Percentiles rank a stretch among this genome's conserved stretches.
These are phyloP conservation scores for Agarophyton chilense DNA, from an alignment of 23 red algal species.

Conservation along the genomic window DNA sequence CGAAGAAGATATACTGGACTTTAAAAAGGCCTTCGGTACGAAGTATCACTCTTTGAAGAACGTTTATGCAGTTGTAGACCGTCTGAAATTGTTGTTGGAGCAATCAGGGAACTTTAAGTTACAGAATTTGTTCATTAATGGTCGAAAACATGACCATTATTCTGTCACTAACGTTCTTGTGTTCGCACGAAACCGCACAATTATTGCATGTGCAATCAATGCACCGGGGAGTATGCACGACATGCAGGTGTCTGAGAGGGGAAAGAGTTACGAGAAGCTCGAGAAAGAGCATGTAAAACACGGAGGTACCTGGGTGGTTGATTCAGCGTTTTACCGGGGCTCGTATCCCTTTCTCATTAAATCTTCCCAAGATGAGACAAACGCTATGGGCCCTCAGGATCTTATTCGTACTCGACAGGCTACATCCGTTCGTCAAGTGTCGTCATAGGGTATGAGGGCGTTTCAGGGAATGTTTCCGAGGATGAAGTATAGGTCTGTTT, in stretches of 20 bases:
- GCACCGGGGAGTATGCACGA: conserved; percentile 15
- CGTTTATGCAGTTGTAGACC: background rate
- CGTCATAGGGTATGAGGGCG: background rate
- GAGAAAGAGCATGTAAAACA: background rate
- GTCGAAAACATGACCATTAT: conserved; percentile 22
- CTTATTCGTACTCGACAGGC: background rate
- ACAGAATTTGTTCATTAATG: conserved; percentile 44
- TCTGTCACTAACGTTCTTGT: background rate
- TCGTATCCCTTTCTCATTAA: conserved; percentile 1
- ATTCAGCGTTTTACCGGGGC: background rate
- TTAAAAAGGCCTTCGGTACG: background rate
- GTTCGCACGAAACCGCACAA: background rate
- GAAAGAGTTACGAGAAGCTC: background rate
- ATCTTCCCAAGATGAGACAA: conserved; percentile 14
- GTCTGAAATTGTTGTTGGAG: conserved; percentile 24
- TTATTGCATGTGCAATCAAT: background rate
- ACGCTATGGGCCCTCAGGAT: background rate
- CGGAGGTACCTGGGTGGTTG: background rate
- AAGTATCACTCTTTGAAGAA: background rate
- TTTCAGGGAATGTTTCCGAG: background rate
- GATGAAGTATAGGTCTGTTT: background rate
- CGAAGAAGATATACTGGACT: background rate
- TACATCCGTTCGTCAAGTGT: background rate
- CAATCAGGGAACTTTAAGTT: background rate
- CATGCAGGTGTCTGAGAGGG: background rate